phyloP scores from a whole-genome alignment of 257 asterid species.

The Solanum dulcamara region DNA sequence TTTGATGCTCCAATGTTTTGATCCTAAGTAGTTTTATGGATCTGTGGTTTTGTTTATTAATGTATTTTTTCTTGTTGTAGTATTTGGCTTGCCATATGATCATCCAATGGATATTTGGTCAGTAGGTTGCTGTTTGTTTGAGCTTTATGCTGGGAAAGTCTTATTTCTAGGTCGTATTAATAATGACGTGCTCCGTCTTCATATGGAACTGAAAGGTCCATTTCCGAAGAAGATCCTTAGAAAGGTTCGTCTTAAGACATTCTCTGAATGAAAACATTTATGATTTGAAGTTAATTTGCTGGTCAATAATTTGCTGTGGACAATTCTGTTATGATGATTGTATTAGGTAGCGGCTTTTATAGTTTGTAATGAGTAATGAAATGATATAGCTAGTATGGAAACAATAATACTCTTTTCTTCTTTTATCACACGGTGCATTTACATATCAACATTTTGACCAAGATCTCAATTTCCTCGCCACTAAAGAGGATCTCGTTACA shows the following conservation, averaged over 20 bases:
- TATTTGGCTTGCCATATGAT: constrained; percentile 84
- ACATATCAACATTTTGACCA: no score
- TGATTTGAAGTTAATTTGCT: background rate
- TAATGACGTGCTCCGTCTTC: constrained; percentile 97
- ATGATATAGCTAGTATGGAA: no score
- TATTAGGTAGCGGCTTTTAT: background rate
- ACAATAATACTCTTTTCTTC: no score
- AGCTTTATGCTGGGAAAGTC: constrained; percentile 85
- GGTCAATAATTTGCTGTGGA: background rate
- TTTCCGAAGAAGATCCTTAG: constrained; percentile 85
- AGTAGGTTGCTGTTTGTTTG: constrained; percentile 93
- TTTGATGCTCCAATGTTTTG: background rate
- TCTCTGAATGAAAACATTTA: background rate
- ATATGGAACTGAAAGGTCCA: constrained; percentile 88
- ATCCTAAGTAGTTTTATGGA: background rate
- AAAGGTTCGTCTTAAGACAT: background rate
- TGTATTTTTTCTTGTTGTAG: constrained; percentile 24
- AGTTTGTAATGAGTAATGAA: no score
- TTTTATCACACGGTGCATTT: no score
- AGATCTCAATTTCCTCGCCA: constrained; percentile 80
- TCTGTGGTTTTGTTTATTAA: background rate
- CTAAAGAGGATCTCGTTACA: constrained; percentile 89
- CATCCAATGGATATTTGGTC: constrained; percentile 98
- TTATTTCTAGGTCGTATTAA: constrained; percentile 83
- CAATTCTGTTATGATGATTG: background rate